Conservation (phyloP, 768 basidiomycete genomes). For the Rhodotorula diobovata region DNA sequence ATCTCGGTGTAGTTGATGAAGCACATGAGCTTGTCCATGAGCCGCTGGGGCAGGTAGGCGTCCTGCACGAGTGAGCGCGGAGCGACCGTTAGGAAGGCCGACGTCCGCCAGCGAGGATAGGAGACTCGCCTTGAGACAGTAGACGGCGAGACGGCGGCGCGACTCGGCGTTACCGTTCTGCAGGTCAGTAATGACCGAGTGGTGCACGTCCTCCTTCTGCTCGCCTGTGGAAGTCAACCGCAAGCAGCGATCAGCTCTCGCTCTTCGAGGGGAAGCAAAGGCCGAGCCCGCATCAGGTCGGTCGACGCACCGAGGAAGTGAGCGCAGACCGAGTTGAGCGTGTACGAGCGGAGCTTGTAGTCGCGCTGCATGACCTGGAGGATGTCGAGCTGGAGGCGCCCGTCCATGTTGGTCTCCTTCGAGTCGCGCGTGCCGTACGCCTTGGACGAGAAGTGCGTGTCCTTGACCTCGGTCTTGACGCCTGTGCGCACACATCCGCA, state of each 20-base stretch:
- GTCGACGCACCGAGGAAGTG: constrained; percentile 69
- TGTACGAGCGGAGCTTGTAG: constrained; percentile 93
- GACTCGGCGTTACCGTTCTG: constrained; percentile 96
- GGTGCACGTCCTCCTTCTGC: constrained; percentile 98
- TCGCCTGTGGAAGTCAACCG: constrained; percentile 54
- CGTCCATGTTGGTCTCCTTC: constrained; percentile 84
- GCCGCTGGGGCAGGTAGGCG: constrained; percentile 91
- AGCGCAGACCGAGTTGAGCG: constrained; percentile 94
- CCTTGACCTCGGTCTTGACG: constrained; percentile 71
- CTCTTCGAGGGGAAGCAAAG: background rate
- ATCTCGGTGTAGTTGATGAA: constrained; percentile 98
- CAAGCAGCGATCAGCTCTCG: background rate
- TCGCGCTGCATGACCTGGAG: constrained; percentile 98
- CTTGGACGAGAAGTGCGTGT: constrained; percentile 95
- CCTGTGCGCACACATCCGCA: constrained; percentile 59
- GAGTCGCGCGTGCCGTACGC: constrained; percentile 96
- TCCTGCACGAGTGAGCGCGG: constrained; percentile 58
- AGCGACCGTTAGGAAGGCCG: background rate
- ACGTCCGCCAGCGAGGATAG: too few species aligned
- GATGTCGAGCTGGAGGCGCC: constrained; percentile 89
- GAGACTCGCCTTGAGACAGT: constrained; percentile 79
- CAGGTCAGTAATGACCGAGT: constrained; percentile 94
- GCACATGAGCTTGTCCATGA: constrained; percentile 97
- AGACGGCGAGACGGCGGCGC: constrained; percentile 84
- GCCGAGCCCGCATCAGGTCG: too few species aligned